Base-by-base conservation (phyloP, 495 filamentous ascomycete genomes). In the Talaromyces wortmannii region DNA sequence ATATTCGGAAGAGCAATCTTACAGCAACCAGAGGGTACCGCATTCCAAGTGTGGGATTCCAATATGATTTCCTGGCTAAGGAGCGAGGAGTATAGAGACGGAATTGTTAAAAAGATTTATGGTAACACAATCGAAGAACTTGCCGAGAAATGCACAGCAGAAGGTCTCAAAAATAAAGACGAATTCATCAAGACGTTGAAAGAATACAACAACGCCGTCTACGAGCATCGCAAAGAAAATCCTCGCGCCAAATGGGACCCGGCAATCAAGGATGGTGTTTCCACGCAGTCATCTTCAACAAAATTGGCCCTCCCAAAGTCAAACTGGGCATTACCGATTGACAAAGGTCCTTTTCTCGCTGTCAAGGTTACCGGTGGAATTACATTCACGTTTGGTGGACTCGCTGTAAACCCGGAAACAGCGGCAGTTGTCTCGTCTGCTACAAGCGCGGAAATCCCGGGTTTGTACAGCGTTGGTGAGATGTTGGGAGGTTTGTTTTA, bases 301-400 rank as follows among this genome's bases (percentile, higher is more conserved):
- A 51, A 61, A 0, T 58, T 86, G 7, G 17, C 53, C 0, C 49
- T 84, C 1, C 58, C 76, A 0, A 87, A 87, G 63, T 79, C 80
- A 0, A 87, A 87, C 59, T 86, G 84, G 84, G 84, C 83, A 0
- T 48, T 79, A 18, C 72, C 82, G 0, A 63, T 87, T 29, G 71
- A 77, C n/a, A 59, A 73, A 59, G 66, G 63, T 2, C 83, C 83
- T 0, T 87, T 81, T 57, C 58, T 80, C 31, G 83, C 83, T 7
- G 80, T 86, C 48, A 74, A 78, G 52, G 80, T 86, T 6, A 74
- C 76, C 1, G 76, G 74, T 31, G 84, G 84, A 5, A 76, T 87
- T 46, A 86, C 83, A 0, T 87, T 86, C 59, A 86, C 83, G 0
- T 87, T 86, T 63, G 84, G 83, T 2, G 84, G 83, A 0, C 60